Evolutionary conservation across 306 rosid genomes (phyloP).

Genomic region (Oemleria cerasiformis): DNA sequence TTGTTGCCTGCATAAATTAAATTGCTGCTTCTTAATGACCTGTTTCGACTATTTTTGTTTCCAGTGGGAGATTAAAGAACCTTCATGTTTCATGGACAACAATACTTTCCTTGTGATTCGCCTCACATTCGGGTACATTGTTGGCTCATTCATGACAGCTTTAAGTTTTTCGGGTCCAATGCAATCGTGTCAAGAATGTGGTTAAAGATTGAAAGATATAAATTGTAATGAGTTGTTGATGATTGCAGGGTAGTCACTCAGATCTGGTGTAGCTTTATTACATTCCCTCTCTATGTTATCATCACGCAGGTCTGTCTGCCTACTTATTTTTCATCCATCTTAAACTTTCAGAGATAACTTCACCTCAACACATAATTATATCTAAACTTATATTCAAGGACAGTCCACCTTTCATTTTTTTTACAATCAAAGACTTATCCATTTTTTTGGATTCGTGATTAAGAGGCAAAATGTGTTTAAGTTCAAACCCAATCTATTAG

Average conservation of each 20-base stretch:
- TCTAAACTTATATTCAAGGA: too few relatives aligned
- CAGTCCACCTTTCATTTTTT: too few relatives aligned
- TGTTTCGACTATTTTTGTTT: conserved; percentile 16
- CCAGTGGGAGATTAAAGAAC: conserved; percentile 80
- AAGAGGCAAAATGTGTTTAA: too few relatives aligned
- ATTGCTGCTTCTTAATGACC: background rate
- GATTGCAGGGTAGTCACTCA: conserved; percentile 63
- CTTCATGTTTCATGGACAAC: conserved; percentile 89
- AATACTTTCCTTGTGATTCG: conserved; percentile 53
- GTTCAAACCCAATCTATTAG: too few relatives aligned
- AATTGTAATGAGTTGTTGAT: background rate
- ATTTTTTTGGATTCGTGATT: too few relatives aligned
- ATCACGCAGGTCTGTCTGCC: conserved; percentile 59
- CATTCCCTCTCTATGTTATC: conserved; percentile 90
- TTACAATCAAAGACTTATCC: too few relatives aligned
- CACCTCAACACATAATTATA: too few relatives aligned
- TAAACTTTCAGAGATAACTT: too few relatives aligned
- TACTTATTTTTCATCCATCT: background rate
- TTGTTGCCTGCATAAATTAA: background rate
- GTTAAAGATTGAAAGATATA: background rate
- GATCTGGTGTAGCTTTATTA: conserved; percentile 89
- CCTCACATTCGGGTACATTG: conserved; percentile 51
- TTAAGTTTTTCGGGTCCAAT: background rate
- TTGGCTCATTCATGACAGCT: background rate
- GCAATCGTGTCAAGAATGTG: background rate